Base-by-base conservation (phyloP, 768 basidiomycete genomes). In the Kwoniella bestiolae region DNA sequence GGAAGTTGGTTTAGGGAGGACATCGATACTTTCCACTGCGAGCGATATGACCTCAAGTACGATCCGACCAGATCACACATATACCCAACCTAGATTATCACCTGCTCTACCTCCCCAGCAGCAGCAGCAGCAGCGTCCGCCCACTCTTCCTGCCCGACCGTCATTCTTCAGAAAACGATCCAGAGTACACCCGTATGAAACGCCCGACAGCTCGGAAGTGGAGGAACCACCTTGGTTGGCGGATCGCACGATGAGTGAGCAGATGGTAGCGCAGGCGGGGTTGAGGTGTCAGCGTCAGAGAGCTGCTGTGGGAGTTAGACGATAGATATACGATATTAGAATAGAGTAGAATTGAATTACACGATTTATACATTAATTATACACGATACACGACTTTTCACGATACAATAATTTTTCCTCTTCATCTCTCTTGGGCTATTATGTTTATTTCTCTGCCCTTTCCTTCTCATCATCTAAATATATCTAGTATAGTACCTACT, bases 211-310 rank as follows among this genome's bases (percentile, higher is more conserved):
- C 53, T 52, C 51, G 16, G 49, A 59, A n/a, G 63, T 34, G 9
- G 65, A 60, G n/a, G 69, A 64, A 21, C 63, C 59, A 16, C 56
- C 53, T 16, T 61, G 66, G 68, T 51, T 72, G 35, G 56, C 61
- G 1, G 66, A 64, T 3, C 49, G 73, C 25, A 75, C 70, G 23
- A 57, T 72, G 16, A 69, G 67, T 45, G 73, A 75, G 52, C 63
- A 62, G 16, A 72, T 72, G 73, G 67, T 75, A 5, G 70, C 68
- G 7, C 56, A 67, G 49, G 73, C 73, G 0, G 73, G 73, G 8
- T 45, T 75, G 41, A 62, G 73, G 32, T 70, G 69, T 73, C 71
- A 73, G 63, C 32, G 67, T 8, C 63, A 65, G 26, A 14, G 63
- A 14, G 63, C 47, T 23, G 63, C n/a, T 12, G 18, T 55, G n/a